Evolutionary conservation across 305 asterid species (phyloP), one percentile per base, ranked within the genome.

Genomic region (Plantago lanceolata): DNA sequence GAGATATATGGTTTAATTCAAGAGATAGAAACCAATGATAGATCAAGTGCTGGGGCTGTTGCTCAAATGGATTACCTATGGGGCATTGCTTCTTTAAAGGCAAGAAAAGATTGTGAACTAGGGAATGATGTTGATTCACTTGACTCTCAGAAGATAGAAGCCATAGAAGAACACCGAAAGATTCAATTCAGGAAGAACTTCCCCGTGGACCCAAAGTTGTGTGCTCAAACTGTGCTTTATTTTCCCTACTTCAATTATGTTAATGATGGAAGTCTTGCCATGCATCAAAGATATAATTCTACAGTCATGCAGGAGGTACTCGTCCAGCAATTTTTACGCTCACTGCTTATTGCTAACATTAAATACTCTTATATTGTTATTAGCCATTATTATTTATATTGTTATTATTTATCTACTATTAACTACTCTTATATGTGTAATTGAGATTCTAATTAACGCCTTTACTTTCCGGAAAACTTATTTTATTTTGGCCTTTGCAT

Each of bases 151-250:
- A 75, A 65, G 59, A 67, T 76, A 58, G 94, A 86, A 67, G 75
- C 63, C 65, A 43, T 68, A 18, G 84, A 75, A 73, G 93, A 85
- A 57, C 71, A 59, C 56, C 81, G 77, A 58, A 87, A 77, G 77
- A 77, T 67, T 66, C 78, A 68, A 64, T 87, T 87, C 71, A 84
- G 97, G 76, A 96, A 89, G 77, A 82, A 87, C 72, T 65, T 93
- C 66, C 95, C 96, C 0, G 51, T 93, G 48, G 94, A 93, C 74
- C 95, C 97, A 54, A 93, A 80, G 79, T 49, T 82, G 74, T 93
- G 98, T 80, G 88, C 85, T 71, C 81, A 73, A 73, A 87, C 97
- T 7, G 94, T 84, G 70, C 82, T 87, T 66, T 74, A 70, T 80
- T 93, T 89, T 74, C 98, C 97, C 51, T 79, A 77, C 66, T 56